Conservation (phyloP, 148 eudicot genomes). For the Amaranthus cruentus region DNA sequence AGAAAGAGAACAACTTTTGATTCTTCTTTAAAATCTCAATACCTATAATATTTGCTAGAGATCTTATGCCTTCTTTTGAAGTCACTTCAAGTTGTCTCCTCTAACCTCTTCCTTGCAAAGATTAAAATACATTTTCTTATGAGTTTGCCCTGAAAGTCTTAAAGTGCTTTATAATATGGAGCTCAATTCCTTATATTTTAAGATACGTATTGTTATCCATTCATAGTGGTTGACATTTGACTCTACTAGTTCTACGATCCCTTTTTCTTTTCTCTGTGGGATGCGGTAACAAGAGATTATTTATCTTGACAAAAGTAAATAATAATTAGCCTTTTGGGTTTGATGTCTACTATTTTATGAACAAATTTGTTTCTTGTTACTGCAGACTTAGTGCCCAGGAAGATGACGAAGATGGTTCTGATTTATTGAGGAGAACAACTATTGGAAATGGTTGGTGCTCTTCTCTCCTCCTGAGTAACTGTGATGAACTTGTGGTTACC, state of each 20-base stretch:
- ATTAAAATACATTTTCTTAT: background rate
- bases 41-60: background rate
- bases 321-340: background rate
- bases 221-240: background rate
- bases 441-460: constrained; percentile 73
- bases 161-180: background rate
- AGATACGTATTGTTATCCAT: background rate
- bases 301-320: background rate
- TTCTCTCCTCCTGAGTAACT: background rate
- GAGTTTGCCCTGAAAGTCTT: background rate
- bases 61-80: background rate
- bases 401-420: constrained; percentile 71
- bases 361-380: constrained; percentile 9
- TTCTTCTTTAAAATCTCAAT: background rate
- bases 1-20: background rate
- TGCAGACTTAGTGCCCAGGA: constrained; percentile 85
- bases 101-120: background rate
- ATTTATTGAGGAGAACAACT: constrained; percentile 74
- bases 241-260: background rate
- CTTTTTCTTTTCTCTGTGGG: background rate
- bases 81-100: background rate
- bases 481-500: constrained; percentile 2
- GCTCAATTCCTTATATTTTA: too few species aligned
- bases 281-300: background rate
- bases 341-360: background rate